Evolutionary conservation across 257 asterid genomes (phyloP).

Genomic region (Solanum peruvianum): DNA sequence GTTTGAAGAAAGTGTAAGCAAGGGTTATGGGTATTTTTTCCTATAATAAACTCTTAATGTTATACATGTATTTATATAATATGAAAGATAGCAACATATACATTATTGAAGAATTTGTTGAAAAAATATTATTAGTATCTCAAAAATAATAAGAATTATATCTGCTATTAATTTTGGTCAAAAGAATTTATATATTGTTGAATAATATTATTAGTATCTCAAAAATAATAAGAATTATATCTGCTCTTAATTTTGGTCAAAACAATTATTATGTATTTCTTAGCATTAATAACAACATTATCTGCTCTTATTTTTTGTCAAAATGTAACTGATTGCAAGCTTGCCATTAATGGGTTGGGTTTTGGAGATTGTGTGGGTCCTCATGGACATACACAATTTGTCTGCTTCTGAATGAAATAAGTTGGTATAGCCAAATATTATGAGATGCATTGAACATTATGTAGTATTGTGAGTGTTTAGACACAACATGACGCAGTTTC

Average conservation of each 20-base stretch:
- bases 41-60: background rate
- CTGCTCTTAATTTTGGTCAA: too few relatives aligned
- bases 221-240: too few relatives aligned
- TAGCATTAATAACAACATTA: background rate
- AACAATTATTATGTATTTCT: too few relatives aligned
- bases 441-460: background rate
- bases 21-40: background rate
- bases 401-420: background rate
- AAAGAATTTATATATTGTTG: background rate
- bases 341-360: background rate
- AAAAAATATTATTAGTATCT: background rate
- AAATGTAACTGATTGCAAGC: background rate
- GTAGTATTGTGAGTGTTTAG: background rate
- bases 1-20: background rate
- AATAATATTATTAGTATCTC: too few relatives aligned
- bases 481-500: background rate
- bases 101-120: background rate
- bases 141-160: background rate
- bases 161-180: background rate
- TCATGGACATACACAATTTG: background rate
- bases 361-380: background rate
- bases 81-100: background rate
- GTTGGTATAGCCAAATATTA: background rate
- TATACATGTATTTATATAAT: background rate
- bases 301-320: background rate